Evolutionary conservation across 148 eudicot genomes (phyloP), one percentile per base, ranked within the genome.

Genomic region (Silene latifolia): DNA sequence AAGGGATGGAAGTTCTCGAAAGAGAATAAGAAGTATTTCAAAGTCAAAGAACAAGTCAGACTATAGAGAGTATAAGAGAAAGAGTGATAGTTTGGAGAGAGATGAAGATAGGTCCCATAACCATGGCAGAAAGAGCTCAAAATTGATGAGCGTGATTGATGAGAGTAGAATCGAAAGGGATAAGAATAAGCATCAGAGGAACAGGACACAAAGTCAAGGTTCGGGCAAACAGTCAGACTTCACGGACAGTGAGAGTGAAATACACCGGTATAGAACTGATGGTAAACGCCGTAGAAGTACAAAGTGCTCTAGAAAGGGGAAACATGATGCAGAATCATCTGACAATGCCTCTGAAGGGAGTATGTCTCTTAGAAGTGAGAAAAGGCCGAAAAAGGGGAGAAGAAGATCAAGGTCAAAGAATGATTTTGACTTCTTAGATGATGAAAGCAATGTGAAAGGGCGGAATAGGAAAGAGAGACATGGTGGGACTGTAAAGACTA

Each of bases 401-500:
- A 35, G 11, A 70, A 64, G 69, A 58, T 80, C 73, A 12, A 47
- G 72, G 32, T 72, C 80, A 23, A 69, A 68, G 47, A 76, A 80
- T 39, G 73, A 67, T 54, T 73, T 76, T 19, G 77, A 72, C 1
- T 3, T 76, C 20, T 48, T 57, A 61, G 70, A 72, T 67, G 24
- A 29, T 32, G 27, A 35, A 20, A 67, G 66, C 10, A 47, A 14
- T 21, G 3, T 11, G 18, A 71, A 53, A 24, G 44, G 39, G 32
- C 74, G 3, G 59, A 21, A 12, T 72, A 72, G 24, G 60, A 72
- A 75, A 63, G 53, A 63, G 51, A 69, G 71, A 42, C 58, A 42
- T 24, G 44, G 18, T 74, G 69, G 59, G 42, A 39, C 63, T 35
- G 32, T 72, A 35, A 20, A n/a, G 63, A 78, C 69, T 59, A 74